Base-by-base conservation (phyloP, 768 basidiomycete species). In the Sutorius australiensis region DNA sequence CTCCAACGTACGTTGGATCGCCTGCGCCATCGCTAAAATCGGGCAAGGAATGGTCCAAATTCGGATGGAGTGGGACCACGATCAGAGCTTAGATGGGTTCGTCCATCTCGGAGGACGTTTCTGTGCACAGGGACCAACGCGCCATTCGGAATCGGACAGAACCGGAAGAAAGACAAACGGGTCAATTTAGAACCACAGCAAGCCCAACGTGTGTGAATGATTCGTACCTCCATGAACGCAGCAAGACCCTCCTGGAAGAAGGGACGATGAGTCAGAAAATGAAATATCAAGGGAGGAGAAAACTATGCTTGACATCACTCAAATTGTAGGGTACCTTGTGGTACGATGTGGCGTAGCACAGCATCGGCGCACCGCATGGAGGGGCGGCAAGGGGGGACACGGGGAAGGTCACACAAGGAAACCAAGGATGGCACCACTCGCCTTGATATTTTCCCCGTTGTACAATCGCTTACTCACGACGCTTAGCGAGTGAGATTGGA, bases 391-490 rank as follows among this genome's bases (percentile, higher is more conserved):
- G 28, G 17, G 24, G 4, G 4, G 46, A 42, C 10, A 7, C 34
- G 34, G 16, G 11, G 19, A 32, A 37, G 46, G 31, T n/a, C 28
- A 38, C 33, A 55, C 19, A 53, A 24, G 30, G 28, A 36, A 37
- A 50, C 49, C 46, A 32, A 40, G 19, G 45, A 53, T 7, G 28
- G 12, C 24, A 44, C 6, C 40, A 51, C 76, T 53, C 51, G 81
- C 87, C 75, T 85, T 84, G 66, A 92, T 83, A 62, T 92, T 92
- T 32, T 71, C 70, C 24, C 87, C 83, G 3, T 68, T 71, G 63
- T 81, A 88, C 14, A 82, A 68, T 13, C 79, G 73, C 56, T 71
- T 77, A 59, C 79, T 82, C 56, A 78, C 75, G 27, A 66, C 61
- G 17, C 79, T 77, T 60, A 73, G 66, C 8, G 73, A 63, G 48